Evolutionary conservation across 352 stramenopile species (phyloP).

Genomic region (Elongisporangium senticosum): DNA sequence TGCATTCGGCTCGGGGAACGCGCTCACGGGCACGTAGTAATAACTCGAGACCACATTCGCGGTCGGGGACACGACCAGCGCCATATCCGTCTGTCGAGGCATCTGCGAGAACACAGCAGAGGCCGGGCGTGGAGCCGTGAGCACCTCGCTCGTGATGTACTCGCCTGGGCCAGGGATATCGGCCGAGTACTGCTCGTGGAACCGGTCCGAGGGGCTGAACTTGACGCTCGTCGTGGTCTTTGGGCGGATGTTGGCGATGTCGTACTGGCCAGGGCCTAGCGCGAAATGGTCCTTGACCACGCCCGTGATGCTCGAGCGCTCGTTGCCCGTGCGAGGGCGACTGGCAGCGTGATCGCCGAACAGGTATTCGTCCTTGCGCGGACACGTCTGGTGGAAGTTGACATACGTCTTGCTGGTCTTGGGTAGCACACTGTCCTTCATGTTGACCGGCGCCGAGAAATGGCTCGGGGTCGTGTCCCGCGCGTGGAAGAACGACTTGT

Average conservation of each 20-base stretch:
- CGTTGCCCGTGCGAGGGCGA: conserved; percentile 12
- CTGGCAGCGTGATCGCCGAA: conserved; percentile 13
- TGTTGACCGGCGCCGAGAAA: conserved; percentile 7
- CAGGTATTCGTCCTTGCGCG: conserved; percentile 28
- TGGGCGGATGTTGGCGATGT: conserved; percentile 20
- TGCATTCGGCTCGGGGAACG: conserved; percentile 19
- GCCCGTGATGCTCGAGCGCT: conserved; percentile 6
- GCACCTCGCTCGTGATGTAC: conserved; percentile 35
- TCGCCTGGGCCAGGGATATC: conserved; percentile 38
- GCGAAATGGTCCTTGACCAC: conserved; percentile 40
- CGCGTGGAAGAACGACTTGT: conserved; percentile 23
- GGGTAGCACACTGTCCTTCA: conserved; percentile 24
- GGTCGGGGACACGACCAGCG: conserved; percentile 23
- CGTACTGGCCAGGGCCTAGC: conserved; percentile 54
- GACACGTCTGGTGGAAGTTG: conserved; percentile 42
- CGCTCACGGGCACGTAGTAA: conserved; percentile 42
- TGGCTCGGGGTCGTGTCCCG: conserved; percentile 7
- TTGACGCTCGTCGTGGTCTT: conserved; percentile 29
- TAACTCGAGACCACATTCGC: conserved; percentile 52
- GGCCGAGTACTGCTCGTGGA: conserved; percentile 38
- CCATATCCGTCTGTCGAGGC: conserved; percentile 28
- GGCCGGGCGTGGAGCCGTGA: conserved; percentile 20
- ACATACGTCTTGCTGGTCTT: conserved; percentile 23
- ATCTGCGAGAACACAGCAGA: conserved; percentile 49
- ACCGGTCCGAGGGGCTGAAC: conserved; percentile 56